Evolutionary conservation across 805 yeast species (phyloP), one percentile per base, ranked within the genome.

Genomic region (Zygoascus biomembranicola): DNA sequence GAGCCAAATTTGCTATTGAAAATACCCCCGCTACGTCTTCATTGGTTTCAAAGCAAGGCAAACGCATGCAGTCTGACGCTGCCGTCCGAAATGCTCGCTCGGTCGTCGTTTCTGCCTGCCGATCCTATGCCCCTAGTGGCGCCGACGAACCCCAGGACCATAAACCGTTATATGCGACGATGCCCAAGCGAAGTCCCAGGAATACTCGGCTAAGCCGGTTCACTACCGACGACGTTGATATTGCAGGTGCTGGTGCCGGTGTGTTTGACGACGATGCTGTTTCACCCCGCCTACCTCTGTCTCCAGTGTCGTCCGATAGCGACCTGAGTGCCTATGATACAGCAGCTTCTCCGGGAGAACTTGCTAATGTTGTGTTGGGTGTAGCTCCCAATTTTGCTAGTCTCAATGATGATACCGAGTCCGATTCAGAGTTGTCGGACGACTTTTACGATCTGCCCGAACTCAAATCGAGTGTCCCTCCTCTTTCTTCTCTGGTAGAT

Each of bases 281-380:
- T 8, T 35, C 39, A 2, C 39, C 39, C 4, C 16, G 16, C 16
- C 16, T 35, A 8, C 39, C 39, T 35, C 16, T 8, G 13, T 35
- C 39, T 35, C 39, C 39, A 13, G 39, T 35, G 13, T 35, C 39
- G 4, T 35, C 39, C 13, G 49, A 46, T 5, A 46, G 20, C 14
- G 49, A 46, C 26, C n/a, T 46, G 14, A 46, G 49, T 46, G 49
- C 42, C 6, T 46, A 46, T 32, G 49, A 46, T 13, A 46, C 49
- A 9, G 49, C 49, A 2, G 26, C 44, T 18, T 16, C 19, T 14
- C 32, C 49, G n/a, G 49, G 49, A 9, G 39, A 28, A 10, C 16
- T 35, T 35, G 13, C 39, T n/a, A 11, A 3, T n/a, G 13, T 8
- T 35, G 16, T 8, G 16, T 35, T 35, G 8, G 4, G 16, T 11